Evolutionary conservation across 2,329 filamentous ascomycete genomes (phyloP).

Genomic region (Aspergillus fumigatus): DNA sequence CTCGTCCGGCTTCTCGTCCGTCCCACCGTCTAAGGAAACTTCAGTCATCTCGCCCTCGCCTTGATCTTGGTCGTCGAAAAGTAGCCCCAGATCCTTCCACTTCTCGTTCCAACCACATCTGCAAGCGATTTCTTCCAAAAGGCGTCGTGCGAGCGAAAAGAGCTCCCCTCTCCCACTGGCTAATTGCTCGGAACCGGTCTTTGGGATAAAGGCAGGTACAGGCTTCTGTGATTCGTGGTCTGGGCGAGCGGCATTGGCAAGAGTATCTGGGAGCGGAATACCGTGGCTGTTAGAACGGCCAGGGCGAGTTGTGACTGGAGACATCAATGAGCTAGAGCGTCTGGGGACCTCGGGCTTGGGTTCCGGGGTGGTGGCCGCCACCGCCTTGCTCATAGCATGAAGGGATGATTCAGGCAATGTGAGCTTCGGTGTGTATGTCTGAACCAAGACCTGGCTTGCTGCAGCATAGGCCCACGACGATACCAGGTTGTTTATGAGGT

Average conservation of each 20-base stretch:
- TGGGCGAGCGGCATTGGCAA: constrained; percentile 33
- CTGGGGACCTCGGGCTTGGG: constrained; percentile 28
- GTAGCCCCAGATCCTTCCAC: constrained; percentile 57
- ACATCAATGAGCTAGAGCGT: constrained; percentile 37
- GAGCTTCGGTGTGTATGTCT: constrained; percentile 35
- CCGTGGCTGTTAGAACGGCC: constrained; percentile 24
- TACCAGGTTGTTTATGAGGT: constrained; percentile 44
- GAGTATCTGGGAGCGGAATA: constrained; percentile 26
- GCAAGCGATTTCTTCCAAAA: constrained; percentile 70
- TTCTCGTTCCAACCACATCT: constrained; percentile 71
- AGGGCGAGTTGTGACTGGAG: constrained; percentile 14
- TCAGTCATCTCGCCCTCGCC: constrained; percentile 30
- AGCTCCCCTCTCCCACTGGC: constrained; percentile 80
- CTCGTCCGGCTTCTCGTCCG: constrained; percentile 14
- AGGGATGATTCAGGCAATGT: constrained; percentile 35
- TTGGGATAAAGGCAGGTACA: constrained; percentile 40
- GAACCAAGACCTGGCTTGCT: constrained; percentile 39
- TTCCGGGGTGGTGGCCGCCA: constrained; percentile 19
- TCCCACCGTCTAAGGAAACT: constrained; percentile 30
- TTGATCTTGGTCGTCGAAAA: constrained; percentile 30
- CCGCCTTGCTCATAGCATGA: constrained; percentile 22
- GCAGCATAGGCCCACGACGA: constrained; percentile 45
- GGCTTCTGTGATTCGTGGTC: constrained; percentile 39
- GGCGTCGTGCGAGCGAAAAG: constrained; percentile 71
- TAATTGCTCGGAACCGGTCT: constrained; percentile 70